Evolutionary conservation across 805 yeast species (phyloP).

Genomic region (Nakazawaea pomicola): DNA sequence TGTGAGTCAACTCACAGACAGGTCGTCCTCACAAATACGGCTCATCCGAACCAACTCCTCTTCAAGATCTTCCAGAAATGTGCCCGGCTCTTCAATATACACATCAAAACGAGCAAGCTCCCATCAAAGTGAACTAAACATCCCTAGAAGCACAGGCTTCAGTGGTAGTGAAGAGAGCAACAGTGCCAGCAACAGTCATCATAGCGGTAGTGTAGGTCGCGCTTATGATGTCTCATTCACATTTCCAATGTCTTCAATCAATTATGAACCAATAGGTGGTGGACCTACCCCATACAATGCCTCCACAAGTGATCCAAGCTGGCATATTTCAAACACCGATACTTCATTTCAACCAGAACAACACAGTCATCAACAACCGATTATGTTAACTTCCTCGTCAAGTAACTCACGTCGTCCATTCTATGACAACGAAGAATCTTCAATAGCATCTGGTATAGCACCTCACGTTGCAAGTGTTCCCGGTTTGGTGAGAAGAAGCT

Average conservation of each 20-base stretch:
- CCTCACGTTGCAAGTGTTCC: neutral
- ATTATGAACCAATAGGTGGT: conserved; percentile 4
- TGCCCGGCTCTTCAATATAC: neutral
- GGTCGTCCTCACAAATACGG: neutral
- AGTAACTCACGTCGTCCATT: neutral
- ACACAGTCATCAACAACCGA: too few relatives aligned
- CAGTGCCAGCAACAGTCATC: too few relatives aligned
- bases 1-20: too few relatives aligned
- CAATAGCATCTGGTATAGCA: neutral
- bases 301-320: neutral
- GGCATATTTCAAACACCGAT: neutral
- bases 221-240: conserved; percentile 1
- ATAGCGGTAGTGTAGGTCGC: too few relatives aligned
- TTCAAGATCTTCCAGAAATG: neutral
- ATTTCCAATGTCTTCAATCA: neutral
- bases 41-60: neutral
- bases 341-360: neutral
- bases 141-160: too few relatives aligned
- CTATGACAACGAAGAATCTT: neutral
- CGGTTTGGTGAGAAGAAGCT: conserved; percentile 1
- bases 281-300: neutral
- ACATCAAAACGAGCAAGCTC: too few relatives aligned
- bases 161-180: too few relatives aligned
- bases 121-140: too few relatives aligned
- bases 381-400: neutral